A percentile compares a stretch with the other conserved stretches of the same genome.
These are phyloP conservation scores for Coffea canephora DNA, from an alignment of 257 asterid genomes.

Conservation along the genomic window DNA sequence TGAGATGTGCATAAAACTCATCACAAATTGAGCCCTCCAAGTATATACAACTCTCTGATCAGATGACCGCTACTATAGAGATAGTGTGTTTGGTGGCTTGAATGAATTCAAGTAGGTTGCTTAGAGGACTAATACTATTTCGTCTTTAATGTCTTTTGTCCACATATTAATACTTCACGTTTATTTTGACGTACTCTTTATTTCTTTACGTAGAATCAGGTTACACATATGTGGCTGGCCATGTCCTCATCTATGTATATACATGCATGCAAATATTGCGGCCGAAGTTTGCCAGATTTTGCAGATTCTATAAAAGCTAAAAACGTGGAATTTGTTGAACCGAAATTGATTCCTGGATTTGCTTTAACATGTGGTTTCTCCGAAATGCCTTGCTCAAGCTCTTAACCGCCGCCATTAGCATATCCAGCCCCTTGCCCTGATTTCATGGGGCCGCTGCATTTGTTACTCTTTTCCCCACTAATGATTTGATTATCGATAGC, in stretches of 20 bases:
- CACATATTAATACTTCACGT: slow-evolving; percentile 8
- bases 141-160: background rate
- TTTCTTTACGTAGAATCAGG: background rate
- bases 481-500: no score
- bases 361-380: slow-evolving; percentile 15
- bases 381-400: slow-evolving; percentile 12
- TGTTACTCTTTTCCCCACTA: background rate
- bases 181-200: slow-evolving; percentile 4
- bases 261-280: background rate
- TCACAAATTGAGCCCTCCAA: slow-evolving; percentile 2
- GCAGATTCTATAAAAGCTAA: background rate
- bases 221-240: background rate
- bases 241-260: background rate
- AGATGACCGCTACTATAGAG: background rate
- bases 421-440: background rate
- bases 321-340: slow-evolving; percentile 15
- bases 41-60: background rate
- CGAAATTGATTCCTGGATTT: background rate
- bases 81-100: background rate
- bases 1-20: background rate
- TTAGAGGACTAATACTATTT: background rate
- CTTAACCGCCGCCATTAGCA: slow-evolving; percentile 7
- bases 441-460: background rate
- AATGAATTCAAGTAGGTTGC: background rate
- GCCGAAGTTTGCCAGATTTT: background rate